Base-by-base conservation (phyloP, 2,329 filamentous ascomycete genomes). In the Aspergillus arachidicola region DNA sequence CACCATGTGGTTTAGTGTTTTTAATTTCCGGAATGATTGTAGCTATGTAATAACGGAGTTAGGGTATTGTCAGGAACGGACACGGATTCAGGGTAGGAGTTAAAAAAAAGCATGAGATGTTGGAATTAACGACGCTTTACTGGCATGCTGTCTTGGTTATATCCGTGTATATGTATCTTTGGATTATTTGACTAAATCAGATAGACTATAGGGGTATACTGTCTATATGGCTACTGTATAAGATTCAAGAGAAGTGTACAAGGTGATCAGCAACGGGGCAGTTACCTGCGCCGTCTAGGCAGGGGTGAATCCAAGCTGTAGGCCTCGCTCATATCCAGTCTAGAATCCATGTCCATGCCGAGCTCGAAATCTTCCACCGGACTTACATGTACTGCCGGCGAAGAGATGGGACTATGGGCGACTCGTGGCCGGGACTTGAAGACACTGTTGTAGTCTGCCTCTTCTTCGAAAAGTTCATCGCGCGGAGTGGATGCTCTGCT, bases 361-460 rank as follows among this genome's bases (percentile, higher is more conserved):
- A 73, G 65, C 45, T 70, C 65, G 43, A 70, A 69, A 26, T 67
- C 63, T n/a, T 68, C 71, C 36, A 73, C 64, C 1, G 71, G 69
- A 41, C 70, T 71, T 19, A 76, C 64, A 71, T 79, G 76, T n/a
- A 79, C 76, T 43, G 73, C 73, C 6, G 79, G 78, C 0, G 79
- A 79, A 14, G 74, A 69, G 28, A 88, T 75, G 1, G 93, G 93
- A 75, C 93, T 96, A 12, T 87, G 86, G 67, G 89, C 89, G 68
- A 97, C 87, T 76, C 89, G 91, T 0, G 94, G 94, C 67, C 94
- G 80, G 66, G 91, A 94, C 78, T 89, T 92, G 75, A 97, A 97
- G 1, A 97, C 89, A 30, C 89, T 90, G 63, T 91, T 90, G 76
- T 93, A 91, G 64, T 96, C 92, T 4, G 85, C 83, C 68, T 92